A percentile compares a stretch with the other conserved stretches of the same genome.
phyloP scores from a whole-genome alignment of 345 rosid genomes.

The Conringia planisiliqua region DNA sequence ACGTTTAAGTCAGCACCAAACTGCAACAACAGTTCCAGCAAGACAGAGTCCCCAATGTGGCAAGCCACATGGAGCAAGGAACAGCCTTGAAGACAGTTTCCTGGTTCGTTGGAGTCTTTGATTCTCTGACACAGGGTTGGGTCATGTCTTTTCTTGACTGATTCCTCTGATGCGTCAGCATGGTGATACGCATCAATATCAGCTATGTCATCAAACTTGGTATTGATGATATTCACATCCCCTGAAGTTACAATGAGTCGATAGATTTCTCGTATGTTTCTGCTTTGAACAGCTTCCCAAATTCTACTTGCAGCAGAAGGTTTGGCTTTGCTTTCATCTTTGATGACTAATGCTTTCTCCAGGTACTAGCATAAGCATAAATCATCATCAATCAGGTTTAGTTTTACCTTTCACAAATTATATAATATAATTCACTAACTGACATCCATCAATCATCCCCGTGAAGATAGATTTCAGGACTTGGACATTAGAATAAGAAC shows the following conservation, averaged over 20 bases:
- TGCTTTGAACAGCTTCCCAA: conserved; percentile 76
- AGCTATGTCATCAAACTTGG: conserved; percentile 52
- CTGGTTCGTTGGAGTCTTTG: conserved; percentile 53
- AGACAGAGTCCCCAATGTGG: conserved; percentile 49
- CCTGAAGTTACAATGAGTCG: conserved; percentile 50
- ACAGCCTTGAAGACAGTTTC: conserved; percentile 77
- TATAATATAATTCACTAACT: not conserved
- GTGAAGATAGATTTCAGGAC: not conserved
- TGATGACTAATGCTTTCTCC: conserved; percentile 58
- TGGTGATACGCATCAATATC: conserved; percentile 42
- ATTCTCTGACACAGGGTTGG: conserved; percentile 60
- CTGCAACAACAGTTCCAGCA: conserved; percentile 83
- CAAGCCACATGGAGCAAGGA: conserved; percentile 84
- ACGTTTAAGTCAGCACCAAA: conserved; percentile 70
- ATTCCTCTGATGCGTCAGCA: conserved; percentile 30
- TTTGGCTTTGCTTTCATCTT: conserved; percentile 36
- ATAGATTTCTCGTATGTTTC: conserved; percentile 68
- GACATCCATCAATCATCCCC: not conserved
- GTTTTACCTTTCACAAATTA: not conserved
- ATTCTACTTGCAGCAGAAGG: conserved; percentile 37
- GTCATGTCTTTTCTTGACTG: conserved; percentile 41
- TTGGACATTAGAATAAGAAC: not conserved
- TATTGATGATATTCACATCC: conserved; percentile 51
- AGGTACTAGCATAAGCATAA: conserved; percentile 50
- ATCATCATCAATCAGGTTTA: conserved; percentile 16